Conservation (phyloP, 352 stramenopile genomes). For the Pythium scleroteichum region DNA sequence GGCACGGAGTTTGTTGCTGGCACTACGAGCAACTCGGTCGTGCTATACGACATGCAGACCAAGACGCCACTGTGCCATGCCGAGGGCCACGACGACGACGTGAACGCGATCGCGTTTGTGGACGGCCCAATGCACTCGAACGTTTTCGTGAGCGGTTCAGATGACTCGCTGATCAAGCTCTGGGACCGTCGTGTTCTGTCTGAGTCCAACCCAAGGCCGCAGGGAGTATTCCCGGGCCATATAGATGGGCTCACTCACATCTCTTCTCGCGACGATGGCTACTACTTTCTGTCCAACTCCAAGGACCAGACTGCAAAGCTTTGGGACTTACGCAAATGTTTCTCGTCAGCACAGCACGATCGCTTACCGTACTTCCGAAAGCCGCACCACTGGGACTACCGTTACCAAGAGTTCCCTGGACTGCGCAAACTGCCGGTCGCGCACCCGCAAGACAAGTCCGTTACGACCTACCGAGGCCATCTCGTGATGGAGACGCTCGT, state of each 20-base stretch:
- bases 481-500: slow-evolving; percentile 83
- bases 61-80: slow-evolving; percentile 66
- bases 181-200: slow-evolving; percentile 84
- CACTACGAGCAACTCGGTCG: slow-evolving; percentile 70
- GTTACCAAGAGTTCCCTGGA: slow-evolving; percentile 77
- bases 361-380: slow-evolving; percentile 43
- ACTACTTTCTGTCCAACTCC: slow-evolving; percentile 88
- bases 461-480: slow-evolving; percentile 87
- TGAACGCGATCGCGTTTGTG: slow-evolving; percentile 86
- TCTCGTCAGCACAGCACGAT: slow-evolving; percentile 48
- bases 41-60: slow-evolving; percentile 84
- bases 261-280: slow-evolving; percentile 79
- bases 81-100: slow-evolving; percentile 70
- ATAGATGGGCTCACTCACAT: slow-evolving; percentile 84
- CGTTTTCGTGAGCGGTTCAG: slow-evolving; percentile 84
- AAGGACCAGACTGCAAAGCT: slow-evolving; percentile 87
- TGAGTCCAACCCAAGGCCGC: slow-evolving; percentile 66
- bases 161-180: slow-evolving; percentile 83
- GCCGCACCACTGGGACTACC: slow-evolving; percentile 81
- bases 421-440: slow-evolving; percentile 49
- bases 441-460: slow-evolving; percentile 70
- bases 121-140: slow-evolving; percentile 80
- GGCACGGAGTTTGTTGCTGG: slow-evolving; percentile 83
- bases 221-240: slow-evolving; percentile 81
- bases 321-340: slow-evolving; percentile 83